These are phyloP conservation scores for Inga leiocalycina DNA, from an alignment of 306 rosid species.

Conservation along the genomic window DNA sequence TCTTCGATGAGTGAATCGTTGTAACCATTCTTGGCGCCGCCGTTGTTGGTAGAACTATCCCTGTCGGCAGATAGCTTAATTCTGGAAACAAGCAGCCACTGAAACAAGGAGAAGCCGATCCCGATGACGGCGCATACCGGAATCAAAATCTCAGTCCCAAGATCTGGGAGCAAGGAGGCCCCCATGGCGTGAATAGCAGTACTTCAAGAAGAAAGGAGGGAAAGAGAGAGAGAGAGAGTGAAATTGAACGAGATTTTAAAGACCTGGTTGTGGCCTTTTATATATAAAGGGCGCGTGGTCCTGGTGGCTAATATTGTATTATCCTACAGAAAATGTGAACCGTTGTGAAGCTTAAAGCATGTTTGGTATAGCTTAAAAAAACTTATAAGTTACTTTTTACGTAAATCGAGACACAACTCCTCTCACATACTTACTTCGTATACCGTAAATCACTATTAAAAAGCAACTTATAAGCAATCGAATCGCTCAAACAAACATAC, in stretches of 20 bases:
- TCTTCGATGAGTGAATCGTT: conserved; percentile 63
- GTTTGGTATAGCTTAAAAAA: too few relatives aligned
- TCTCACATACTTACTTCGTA: too few relatives aligned
- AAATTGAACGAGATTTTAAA: neutral
- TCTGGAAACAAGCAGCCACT: conserved; percentile 58
- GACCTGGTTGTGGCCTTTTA: neutral
- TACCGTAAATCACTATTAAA: too few relatives aligned
- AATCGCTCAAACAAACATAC: too few relatives aligned
- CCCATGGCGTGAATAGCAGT: conserved; percentile 38
- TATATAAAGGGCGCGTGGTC: neutral
- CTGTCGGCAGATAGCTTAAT: conserved; percentile 52
- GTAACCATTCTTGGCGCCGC: conserved; percentile 48
- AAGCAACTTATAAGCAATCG: too few relatives aligned
- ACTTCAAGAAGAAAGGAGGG: neutral
- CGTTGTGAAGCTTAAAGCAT: neutral
- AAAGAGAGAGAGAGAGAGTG: neutral
- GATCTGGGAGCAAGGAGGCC: conserved; percentile 56
- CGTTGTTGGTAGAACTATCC: conserved; percentile 13
- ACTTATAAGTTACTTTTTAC: too few relatives aligned
- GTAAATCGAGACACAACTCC: too few relatives aligned
- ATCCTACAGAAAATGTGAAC: neutral
- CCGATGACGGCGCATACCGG: conserved; percentile 62
- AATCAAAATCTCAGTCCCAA: conserved; percentile 61
- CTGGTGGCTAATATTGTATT: neutral
- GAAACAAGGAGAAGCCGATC: conserved; percentile 53